Base-by-base conservation (phyloP, 495 filamentous ascomycete genomes). In the Hypoxylon fragiforme region DNA sequence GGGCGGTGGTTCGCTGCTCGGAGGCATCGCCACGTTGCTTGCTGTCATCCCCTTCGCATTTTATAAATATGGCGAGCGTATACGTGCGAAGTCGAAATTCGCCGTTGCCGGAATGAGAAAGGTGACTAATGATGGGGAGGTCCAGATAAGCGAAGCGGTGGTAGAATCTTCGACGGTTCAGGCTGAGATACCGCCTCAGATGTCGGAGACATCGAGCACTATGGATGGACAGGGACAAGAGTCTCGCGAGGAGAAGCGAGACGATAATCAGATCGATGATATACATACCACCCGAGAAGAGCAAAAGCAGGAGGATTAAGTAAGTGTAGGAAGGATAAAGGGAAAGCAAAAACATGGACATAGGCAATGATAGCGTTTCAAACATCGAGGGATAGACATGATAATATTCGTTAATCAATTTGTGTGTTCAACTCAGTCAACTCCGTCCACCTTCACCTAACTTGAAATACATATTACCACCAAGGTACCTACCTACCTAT, bases 11-110 rank as follows among this genome's bases (percentile, higher is more conserved):
- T 7, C 5, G 3, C 12, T 35, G 31, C 31, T 35, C 5, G 31
- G 31, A 4, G 6, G 6, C 12, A 12, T 35, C 3, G 6, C 31
- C 5, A 12, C n/a, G n/a, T 4, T 12, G 31, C n/a, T 35, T 3
- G 31, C n/a, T 3, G 5, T 12, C n/a, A 12, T 35, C 5, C 31
- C 31, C 6, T 35, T 4, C 5, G 31, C n/a, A 12, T 35, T 35
- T 4, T 35, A 35, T 13, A 70, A 70, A 32, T 77, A 79, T 58
- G 78, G 77, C 31, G 71, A 72, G 46, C 52, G 60, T 19, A 77
- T 81, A 24, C 61, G 71, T 21, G 64, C 60, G 34, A 57, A 51
- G 34, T 75, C 73, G 50, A 73, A 72, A 8, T 70, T 72, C 0
- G 66, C 70, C n/a, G 43, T 28, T 8, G 45, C 44, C 22, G n/a